A percentile compares a stretch with the other conserved stretches of the same genome.
phyloP scores from a whole-genome alignment of 2,329 filamentous ascomycete genomes.

The Madurella fahalii region DNA sequence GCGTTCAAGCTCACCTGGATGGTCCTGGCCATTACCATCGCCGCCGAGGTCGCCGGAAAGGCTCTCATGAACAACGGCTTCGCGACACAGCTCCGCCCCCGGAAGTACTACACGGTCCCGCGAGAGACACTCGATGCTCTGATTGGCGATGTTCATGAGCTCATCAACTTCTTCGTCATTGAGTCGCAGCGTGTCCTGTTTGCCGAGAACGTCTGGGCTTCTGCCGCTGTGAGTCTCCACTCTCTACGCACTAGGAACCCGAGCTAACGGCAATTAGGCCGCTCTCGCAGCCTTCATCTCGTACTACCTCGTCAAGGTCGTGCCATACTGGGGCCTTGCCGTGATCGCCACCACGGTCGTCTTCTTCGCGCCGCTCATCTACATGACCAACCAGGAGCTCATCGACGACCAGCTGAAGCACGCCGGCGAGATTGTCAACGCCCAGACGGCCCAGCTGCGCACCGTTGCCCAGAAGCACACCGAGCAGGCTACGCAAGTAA shows the following conservation, averaged over 20 bases:
- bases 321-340: conserved; percentile 66
- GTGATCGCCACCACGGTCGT: conserved; percentile 55
- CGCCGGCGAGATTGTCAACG: conserved; percentile 53
- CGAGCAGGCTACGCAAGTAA: conserved; percentile 56
- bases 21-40: conserved; percentile 55
- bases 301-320: conserved; percentile 65
- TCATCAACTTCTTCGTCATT: conserved; percentile 69
- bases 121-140: conserved; percentile 57
- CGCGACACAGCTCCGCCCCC: conserved; percentile 61
- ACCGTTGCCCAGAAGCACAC: conserved; percentile 61
- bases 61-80: conserved; percentile 57
- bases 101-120: conserved; percentile 63
- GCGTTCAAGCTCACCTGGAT: conserved; percentile 63
- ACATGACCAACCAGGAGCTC: conserved; percentile 64
- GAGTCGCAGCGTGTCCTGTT: conserved; percentile 66
- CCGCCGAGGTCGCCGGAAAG: conserved; percentile 60
- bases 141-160: conserved; percentile 62
- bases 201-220: conserved; percentile 61
- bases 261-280: conserved; percentile 40
- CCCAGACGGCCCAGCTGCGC: conserved; percentile 61
- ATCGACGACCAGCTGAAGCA: conserved; percentile 61
- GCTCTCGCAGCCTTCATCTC: conserved; percentile 59
- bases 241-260: background rate
- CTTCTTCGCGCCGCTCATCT: conserved; percentile 61
- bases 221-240: conserved; percentile 51